phyloP scores from a whole-genome alignment of 108 stramenopile species.

The Seminavis robusta region DNA sequence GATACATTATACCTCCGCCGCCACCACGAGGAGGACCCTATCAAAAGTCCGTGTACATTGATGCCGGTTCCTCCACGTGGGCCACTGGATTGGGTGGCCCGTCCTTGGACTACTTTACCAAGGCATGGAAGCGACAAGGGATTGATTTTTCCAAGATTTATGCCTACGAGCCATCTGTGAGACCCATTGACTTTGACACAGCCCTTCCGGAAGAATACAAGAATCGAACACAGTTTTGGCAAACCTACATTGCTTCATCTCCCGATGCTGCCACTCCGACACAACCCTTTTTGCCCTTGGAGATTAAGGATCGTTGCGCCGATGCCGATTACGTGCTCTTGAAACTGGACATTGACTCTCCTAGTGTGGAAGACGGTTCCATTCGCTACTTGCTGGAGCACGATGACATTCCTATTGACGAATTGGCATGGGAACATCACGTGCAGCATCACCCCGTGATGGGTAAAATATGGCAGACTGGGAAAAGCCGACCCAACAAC shows the following conservation, averaged over 20 bases:
- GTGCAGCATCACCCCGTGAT: not conserved
- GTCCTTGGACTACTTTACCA: not conserved
- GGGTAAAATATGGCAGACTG: no score
- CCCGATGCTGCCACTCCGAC: not conserved
- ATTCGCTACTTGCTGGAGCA: not conserved
- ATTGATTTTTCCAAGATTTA: not conserved
- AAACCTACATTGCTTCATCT: no score
- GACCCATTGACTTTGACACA: not conserved
- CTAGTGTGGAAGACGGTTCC: not conserved
- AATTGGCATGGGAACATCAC: not conserved
- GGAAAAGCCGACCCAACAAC: no score
- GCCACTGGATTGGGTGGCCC: not conserved
- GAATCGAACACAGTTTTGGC: no score
- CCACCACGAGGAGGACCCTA: no score
- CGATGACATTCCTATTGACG: not conserved
- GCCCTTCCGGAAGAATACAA: not conserved
- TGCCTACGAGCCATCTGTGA: not conserved
- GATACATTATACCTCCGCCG: constrained; percentile 1
- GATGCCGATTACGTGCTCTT: not conserved
- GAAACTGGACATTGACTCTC: not conserved
- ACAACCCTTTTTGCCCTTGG: not conserved
- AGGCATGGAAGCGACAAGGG: not conserved
- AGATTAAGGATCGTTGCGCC: not conserved
- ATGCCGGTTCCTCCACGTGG: not conserved
- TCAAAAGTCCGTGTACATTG: constrained; percentile 3